These are phyloP conservation scores for Leptodermis oblonga DNA, from an alignment of 257 asterid species.

Conservation along the genomic window DNA sequence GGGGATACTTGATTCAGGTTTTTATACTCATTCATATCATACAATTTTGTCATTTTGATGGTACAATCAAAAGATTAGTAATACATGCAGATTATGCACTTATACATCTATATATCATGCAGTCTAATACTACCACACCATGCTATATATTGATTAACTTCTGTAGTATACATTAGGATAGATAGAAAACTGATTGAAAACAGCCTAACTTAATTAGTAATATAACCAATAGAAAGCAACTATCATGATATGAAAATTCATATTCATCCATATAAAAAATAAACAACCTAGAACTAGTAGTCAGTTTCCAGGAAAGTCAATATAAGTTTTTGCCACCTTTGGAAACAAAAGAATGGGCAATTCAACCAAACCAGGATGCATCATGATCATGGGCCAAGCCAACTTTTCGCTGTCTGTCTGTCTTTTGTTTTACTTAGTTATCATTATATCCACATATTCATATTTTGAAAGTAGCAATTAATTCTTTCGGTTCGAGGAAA, in stretches of 20 bases:
- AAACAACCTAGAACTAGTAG: too few species aligned
- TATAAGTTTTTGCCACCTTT: neutral
- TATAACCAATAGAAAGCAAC: too few species aligned
- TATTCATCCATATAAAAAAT: too few species aligned
- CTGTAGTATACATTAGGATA: neutral
- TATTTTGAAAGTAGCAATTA: too few species aligned
- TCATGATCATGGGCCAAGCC: neutral
- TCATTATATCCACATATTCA: too few species aligned
- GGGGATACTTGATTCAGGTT: conserved; percentile 21
- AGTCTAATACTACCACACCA: neutral
- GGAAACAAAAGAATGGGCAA: neutral
- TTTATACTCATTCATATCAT: neutral
- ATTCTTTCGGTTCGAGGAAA: too few species aligned
- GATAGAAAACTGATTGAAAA: neutral
- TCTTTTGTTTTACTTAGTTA: neutral
- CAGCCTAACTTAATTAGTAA: neutral
- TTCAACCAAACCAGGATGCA: neutral
- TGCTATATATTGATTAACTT: too few species aligned
- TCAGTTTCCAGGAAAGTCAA: neutral
- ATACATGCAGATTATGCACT: neutral
- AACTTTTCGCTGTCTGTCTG: too few species aligned
- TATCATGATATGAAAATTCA: neutral
- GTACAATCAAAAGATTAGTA: neutral
- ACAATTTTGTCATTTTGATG: neutral
- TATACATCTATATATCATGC: neutral